A percentile compares a stretch with the other conserved stretches of the same genome.
Evolutionary conservation across 345 rosid genomes (phyloP).

Genomic region (Lumnitzera littorea): DNA sequence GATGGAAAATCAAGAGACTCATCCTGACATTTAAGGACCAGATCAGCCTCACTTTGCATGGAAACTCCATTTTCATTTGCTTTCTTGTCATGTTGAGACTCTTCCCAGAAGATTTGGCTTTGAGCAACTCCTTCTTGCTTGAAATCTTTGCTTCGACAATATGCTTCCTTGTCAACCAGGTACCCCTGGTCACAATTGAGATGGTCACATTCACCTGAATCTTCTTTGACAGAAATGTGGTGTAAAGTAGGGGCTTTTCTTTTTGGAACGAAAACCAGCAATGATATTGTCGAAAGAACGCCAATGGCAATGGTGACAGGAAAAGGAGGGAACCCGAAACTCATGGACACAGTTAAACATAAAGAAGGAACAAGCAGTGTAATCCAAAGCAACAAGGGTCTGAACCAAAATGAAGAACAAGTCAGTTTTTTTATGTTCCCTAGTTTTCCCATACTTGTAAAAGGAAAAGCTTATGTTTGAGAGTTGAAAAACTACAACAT

Average conservation of each 20-base stretch:
- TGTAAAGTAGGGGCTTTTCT: background rate
- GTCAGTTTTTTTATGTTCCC: background rate
- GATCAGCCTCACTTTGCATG: background rate
- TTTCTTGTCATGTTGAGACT: background rate
- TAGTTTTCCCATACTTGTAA: conserved; percentile 1
- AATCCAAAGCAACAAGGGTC: background rate
- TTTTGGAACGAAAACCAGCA: background rate
- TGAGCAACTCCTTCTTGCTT: too few species aligned
- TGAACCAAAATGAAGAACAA: conserved; percentile 1
- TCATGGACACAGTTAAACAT: background rate
- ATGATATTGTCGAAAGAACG: background rate
- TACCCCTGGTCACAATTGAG: too few species aligned
- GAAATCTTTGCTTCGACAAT: too few species aligned
- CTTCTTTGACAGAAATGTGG: too few species aligned
- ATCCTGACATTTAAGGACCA: background rate
- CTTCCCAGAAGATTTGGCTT: background rate
- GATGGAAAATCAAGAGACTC: conserved; percentile 1
- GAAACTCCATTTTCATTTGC: background rate
- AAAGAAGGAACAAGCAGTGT: conserved; percentile 5
- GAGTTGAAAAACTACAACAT: too few species aligned
- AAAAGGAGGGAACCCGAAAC: conserved; percentile 3
- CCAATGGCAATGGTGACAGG: background rate
- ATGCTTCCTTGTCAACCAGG: too few species aligned
- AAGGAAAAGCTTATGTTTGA: background rate
- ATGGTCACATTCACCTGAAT: too few species aligned